Evolutionary conservation across 331 rosid species (phyloP).

Genomic region (Acacia pycnantha): DNA sequence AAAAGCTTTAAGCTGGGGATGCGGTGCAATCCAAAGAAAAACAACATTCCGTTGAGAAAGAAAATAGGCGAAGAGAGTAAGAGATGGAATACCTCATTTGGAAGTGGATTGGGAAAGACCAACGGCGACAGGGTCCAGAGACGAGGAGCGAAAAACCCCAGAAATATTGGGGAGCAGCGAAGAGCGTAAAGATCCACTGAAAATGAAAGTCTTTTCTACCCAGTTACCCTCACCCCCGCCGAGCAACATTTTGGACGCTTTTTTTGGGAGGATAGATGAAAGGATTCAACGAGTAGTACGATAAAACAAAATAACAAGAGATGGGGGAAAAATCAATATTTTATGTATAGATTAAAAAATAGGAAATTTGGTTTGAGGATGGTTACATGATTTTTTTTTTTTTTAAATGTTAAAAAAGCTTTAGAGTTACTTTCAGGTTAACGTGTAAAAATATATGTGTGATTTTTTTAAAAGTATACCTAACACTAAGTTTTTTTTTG

Average conservation of each 20-base stretch:
- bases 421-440: no score
- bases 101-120: neutral
- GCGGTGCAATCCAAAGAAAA: neutral
- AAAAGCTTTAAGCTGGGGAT: neutral
- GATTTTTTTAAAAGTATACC: no score
- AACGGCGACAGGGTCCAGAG: neutral
- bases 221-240: neutral
- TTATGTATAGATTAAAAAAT: no score
- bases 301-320: neutral
- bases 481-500: no score
- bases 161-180: neutral
- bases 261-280: neutral
- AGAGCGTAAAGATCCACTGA: neutral
- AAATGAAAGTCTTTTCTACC: neutral
- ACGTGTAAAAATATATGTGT: no score
- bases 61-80: neutral
- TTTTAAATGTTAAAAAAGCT: no score
- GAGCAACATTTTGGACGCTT: neutral
- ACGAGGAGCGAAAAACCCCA: neutral
- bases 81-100: constrained; percentile 8
- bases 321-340: no score
- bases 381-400: neutral
- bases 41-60: neutral
- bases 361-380: no score
- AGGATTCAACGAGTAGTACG: neutral